Base-by-base conservation (phyloP, 192 early-diverging fungal genomes). In the Coemansia sp. region DNA sequence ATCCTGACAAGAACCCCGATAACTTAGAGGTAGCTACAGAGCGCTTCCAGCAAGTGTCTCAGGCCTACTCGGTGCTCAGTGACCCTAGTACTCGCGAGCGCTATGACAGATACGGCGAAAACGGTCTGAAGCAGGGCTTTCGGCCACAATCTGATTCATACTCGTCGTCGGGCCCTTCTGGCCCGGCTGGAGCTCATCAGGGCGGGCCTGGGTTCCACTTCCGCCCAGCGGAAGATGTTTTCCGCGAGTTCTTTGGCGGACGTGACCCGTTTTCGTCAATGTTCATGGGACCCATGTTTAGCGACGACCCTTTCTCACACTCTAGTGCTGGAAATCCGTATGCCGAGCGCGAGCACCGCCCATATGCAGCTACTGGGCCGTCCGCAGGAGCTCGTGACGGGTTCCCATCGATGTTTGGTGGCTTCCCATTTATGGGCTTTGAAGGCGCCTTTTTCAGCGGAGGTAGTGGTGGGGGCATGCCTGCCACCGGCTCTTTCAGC, bases 1-100 rank as follows among this genome's bases (percentile, higher is more conserved):
- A 91, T 59, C 90, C 91, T 0, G 89, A 90, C 80, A 88, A 88
- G 57, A 84, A 85, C 57, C 71, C 71, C 54, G 61, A 61, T 36
- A 71, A 74, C 61, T 78, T 71, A 52, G 66, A 71, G 10, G 70
- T 52, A 14, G 84, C 84, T 0, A 74, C 71, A 29, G 68, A 76
- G 33, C 71, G 66, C 67, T 85, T 85, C 71, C 84, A 85, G 57
- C 64, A 71, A 29, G 56, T 85, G 21, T 68, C 84, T 30, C 74
- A 84, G 55, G 83, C 83, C 2, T 84, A 84, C 52, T 71, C 74
- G 7, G 83, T 84, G 55, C 72, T 84, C n/a, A 79, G 71, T 23
- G 83, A 84, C 57, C 23, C 62, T 6, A 69, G 80, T 2, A 25
- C 51, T 25, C 76, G 83, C 9, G 24, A 59, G 57, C 63, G 59